phyloP scores from a whole-genome alignment of 2,329 filamentous ascomycete species.

The Nigrograna mackinnonii region DNA sequence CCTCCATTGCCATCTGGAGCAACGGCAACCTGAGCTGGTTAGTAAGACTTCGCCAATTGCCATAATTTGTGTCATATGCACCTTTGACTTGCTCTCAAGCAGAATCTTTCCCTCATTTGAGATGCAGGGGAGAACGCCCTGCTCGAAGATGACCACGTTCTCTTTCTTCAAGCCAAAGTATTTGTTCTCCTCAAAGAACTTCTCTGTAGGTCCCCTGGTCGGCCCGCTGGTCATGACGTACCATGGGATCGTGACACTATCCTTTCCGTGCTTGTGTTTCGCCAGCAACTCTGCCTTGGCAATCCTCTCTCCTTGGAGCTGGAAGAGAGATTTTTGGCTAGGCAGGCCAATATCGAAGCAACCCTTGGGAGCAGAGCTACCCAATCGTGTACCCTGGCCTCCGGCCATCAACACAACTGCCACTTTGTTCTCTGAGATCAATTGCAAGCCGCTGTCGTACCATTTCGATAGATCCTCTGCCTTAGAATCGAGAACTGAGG shows the following conservation, averaged over 20 bases:
- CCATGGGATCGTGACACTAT: constrained; percentile 76
- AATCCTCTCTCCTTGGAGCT: constrained; percentile 96
- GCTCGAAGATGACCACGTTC: constrained; percentile 93
- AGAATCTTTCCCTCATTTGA: constrained; percentile 98
- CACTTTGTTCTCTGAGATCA: constrained; percentile 71
- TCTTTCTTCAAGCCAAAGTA: constrained; percentile 88
- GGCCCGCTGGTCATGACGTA: constrained; percentile 99
- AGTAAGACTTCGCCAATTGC: neutral
- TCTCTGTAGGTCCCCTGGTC: constrained; percentile 87
- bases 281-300: constrained; percentile 82
- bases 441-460: constrained; percentile 72
- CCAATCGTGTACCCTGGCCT: constrained; percentile 91
- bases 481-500: constrained; percentile 89
- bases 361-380: constrained; percentile 94
- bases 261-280: constrained; percentile 66
- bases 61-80: constrained; percentile 26
- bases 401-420: constrained; percentile 95
- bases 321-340: constrained; percentile 92
- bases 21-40: constrained; percentile 71
- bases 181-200: constrained; percentile 85
- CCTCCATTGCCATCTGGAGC: constrained; percentile 97
- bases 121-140: constrained; percentile 94
- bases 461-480: constrained; percentile 77
- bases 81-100: constrained; percentile 85
- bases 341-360: constrained; percentile 96